Evolutionary conservation across 768 basidiomycete genomes (phyloP).

Genomic region (Mycena kentingensis): DNA sequence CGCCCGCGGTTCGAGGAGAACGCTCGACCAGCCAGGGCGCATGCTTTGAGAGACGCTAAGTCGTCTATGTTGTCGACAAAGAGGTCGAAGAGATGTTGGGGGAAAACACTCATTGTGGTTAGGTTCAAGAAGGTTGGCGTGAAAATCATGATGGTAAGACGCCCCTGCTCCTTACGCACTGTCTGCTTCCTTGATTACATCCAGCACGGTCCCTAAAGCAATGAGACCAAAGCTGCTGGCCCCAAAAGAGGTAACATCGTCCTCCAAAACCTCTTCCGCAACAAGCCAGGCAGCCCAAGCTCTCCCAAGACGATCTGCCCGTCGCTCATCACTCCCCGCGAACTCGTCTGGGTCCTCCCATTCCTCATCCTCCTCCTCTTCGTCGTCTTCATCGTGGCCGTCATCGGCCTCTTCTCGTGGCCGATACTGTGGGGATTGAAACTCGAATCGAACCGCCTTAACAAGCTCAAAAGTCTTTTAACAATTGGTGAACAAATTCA

Average conservation of each 20-base stretch:
- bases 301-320: constrained; percentile 36
- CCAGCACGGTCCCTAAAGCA: constrained; percentile 45
- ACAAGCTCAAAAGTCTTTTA: constrained; percentile 42
- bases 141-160: too few relatives aligned
- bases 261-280: constrained; percentile 32
- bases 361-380: constrained; percentile 28
- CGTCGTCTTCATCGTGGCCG: constrained; percentile 29
- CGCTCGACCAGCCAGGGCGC: too few relatives aligned
- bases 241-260: constrained; percentile 37
- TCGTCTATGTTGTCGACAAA: too few relatives aligned
- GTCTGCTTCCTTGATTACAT: constrained; percentile 36
- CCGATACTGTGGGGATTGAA: constrained; percentile 18
- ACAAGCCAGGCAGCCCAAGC: constrained; percentile 49
- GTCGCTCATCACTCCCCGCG: constrained; percentile 26
- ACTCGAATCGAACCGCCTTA: constrained; percentile 37
- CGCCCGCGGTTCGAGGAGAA: too few relatives aligned
- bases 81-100: too few relatives aligned
- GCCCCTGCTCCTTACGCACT: too few relatives aligned
- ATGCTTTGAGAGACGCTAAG: too few relatives aligned
- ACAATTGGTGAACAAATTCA: neutral
- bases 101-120: too few relatives aligned
- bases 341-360: constrained; percentile 31
- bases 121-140: too few relatives aligned
- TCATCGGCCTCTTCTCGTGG: constrained; percentile 20
- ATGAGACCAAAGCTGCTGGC: constrained; percentile 49